Percentiles rank a stretch among this genome's conserved stretches.
These are phyloP conservation scores for Penicillium canescens DNA, from an alignment of 495 filamentous ascomycete genomes.

Conservation along the genomic window DNA sequence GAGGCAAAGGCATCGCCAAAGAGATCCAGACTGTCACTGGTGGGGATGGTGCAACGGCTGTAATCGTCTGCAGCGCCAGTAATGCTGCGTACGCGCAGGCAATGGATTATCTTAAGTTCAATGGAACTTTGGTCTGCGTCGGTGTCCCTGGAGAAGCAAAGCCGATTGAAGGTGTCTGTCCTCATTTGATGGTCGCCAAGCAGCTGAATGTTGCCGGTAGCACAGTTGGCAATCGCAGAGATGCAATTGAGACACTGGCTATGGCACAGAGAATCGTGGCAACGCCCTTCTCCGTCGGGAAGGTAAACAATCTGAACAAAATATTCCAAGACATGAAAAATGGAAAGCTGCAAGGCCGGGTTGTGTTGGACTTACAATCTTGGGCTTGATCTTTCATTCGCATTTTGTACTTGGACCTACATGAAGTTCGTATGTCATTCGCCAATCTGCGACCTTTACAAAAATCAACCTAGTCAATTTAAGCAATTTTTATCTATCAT, in stretches of 20 bases:
- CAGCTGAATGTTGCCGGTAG: slow-evolving; percentile 2
- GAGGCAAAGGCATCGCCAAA: neutral
- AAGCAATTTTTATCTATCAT: no score
- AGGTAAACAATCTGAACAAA: neutral
- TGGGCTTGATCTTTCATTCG: neutral
- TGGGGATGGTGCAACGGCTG: slow-evolving; percentile 48
- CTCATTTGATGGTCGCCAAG: slow-evolving; percentile 7
- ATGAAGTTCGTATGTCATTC: no score
- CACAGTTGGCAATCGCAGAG: slow-evolving; percentile 5
- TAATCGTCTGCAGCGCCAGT: slow-evolving; percentile 54
- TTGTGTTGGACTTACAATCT: slow-evolving; percentile 1
- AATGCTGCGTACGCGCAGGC: slow-evolving; percentile 56
- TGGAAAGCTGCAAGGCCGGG: slow-evolving; percentile 6
- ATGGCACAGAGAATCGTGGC: slow-evolving; percentile 2
- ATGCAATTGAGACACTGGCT: slow-evolving; percentile 3
- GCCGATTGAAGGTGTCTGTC: slow-evolving; percentile 1
- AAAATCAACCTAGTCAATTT: no score
- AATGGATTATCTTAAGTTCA: slow-evolving; percentile 51
- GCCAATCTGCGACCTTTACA: no score
- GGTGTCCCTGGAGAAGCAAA: slow-evolving; percentile 45
- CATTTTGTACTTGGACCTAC: no score
- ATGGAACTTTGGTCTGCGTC: slow-evolving; percentile 56
- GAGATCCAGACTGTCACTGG: slow-evolving; percentile 17
- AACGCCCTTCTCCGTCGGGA: slow-evolving; percentile 3
- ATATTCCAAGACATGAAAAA: slow-evolving; percentile 5